Base-by-base conservation (phyloP, 208 protist species). In the Trypanosoma rangeli region DNA sequence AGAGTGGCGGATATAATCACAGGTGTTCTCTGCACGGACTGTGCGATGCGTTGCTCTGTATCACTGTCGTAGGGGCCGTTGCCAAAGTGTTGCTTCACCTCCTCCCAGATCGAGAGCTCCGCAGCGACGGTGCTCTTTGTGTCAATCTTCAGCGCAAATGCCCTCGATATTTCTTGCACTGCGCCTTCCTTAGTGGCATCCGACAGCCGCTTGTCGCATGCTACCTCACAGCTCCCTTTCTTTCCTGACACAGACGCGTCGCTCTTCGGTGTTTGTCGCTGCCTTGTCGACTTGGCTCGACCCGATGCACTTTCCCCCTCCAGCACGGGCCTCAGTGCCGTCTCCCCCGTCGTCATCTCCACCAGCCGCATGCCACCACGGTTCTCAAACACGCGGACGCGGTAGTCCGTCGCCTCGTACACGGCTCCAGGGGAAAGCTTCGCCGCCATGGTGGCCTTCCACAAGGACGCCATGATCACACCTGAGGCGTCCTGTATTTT, bases 61-160 rank as follows among this genome's bases (percentile, higher is more conserved):
- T 78, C 80, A 33, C 70, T 76, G 74, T 82, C 71, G 79, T 94
- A 95, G 2, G 90, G 89, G 7, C 85, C 88, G 10, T 68, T 64
- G n/a, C 92, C 90, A 77, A 86, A 95, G 71, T 92, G 89, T 67
- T 91, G 86, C 48, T 80, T 75, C 28, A 97, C 85, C 44, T 97
- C 92, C 0, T 84, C 86, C 89, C 85, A 93, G n/a, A 97, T 53
- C 1, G 87, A 91, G 20, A 64, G 52, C 70, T 97, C 92, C 3
- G 82, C 67, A 8, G 90, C 92, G n/a, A 97, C 71, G 20, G 88
- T 95, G 75, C 88, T 81, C 54, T 91, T 90, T 0, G 92, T 90
- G 74, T 97, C 92, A 22, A 97, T 89, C 68, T 92, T 90, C 13
- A 96, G 65, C 26, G 74, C 75, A 28, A 92, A 74, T 26, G 72